phyloP scores from a whole-genome alignment of 2,329 filamentous ascomycete species.

The Fusarium nisikadoi region DNA sequence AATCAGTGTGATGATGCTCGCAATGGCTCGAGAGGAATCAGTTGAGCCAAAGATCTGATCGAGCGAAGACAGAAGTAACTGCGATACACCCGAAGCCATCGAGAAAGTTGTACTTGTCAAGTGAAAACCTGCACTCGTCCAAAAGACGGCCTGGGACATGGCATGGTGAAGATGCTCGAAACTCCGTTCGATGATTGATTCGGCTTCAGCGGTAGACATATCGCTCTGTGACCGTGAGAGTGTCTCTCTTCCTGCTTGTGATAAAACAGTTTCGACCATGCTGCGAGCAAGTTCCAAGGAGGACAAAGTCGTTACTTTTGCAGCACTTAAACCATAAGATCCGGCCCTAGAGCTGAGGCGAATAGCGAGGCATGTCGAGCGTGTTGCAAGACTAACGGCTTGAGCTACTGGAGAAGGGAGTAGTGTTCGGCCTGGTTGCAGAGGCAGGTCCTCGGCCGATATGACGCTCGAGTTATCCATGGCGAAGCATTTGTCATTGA shows the following conservation, averaged over 20 bases:
- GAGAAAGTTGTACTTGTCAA: slow-evolving; percentile 66
- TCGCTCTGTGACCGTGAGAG: slow-evolving; percentile 57
- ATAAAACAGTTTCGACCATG: slow-evolving; percentile 65
- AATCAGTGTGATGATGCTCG: slow-evolving; percentile 72
- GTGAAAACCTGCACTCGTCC: slow-evolving; percentile 69
- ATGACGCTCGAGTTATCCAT: slow-evolving; percentile 36
- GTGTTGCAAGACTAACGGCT: slow-evolving; percentile 68
- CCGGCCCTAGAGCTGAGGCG: slow-evolving; percentile 64
- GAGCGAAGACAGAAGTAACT: slow-evolving; percentile 67
- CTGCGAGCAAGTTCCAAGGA: slow-evolving; percentile 66
- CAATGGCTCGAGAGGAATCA: slow-evolving; percentile 74
- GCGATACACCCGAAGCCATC: slow-evolving; percentile 65
- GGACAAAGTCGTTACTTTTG: slow-evolving; percentile 66
- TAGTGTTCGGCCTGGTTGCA: slow-evolving; percentile 57
- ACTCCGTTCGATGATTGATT: slow-evolving; percentile 66
- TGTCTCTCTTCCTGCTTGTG: slow-evolving; percentile 63
- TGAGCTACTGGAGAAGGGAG: slow-evolving; percentile 68
- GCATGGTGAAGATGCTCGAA: slow-evolving; percentile 67
- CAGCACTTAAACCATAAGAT: slow-evolving; percentile 63
- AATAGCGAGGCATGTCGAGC: slow-evolving; percentile 67
- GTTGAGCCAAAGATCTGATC: slow-evolving; percentile 75
- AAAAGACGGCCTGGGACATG: slow-evolving; percentile 69
- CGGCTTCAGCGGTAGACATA: slow-evolving; percentile 62
- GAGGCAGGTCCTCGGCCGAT: slow-evolving; percentile 30
- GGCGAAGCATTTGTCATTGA: slow-evolving; percentile 19